Evolutionary conservation across 805 yeast genomes (phyloP).

Genomic region (Pichia rugopelliculosa): DNA sequence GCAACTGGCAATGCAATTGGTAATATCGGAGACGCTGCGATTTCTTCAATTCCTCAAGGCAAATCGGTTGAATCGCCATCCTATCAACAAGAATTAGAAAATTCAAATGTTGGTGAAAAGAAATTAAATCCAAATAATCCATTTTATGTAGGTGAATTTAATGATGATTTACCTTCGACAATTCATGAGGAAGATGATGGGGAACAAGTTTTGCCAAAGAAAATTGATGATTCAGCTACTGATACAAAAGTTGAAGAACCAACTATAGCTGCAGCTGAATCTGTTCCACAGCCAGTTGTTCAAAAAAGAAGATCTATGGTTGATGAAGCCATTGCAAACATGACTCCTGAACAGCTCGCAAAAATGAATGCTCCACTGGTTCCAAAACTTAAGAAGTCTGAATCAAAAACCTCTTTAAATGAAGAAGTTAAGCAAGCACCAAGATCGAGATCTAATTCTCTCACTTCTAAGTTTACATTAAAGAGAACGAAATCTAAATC

Average conservation of each 20-base stretch:
- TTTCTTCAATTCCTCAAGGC: slow-evolving; percentile 6
- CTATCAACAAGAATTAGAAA: neutral
- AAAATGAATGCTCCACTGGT: slow-evolving; percentile 26
- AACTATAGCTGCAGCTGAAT: neutral
- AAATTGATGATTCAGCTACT: neutral
- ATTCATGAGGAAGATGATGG: slow-evolving; percentile 17
- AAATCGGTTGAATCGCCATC: slow-evolving; percentile 13
- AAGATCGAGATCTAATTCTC: slow-evolving; percentile 20
- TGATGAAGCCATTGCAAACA: slow-evolving; percentile 24
- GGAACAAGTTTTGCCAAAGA: neutral
- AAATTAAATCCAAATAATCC: slow-evolving; percentile 15
- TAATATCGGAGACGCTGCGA: slow-evolving; percentile 26
- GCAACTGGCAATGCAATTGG: slow-evolving; percentile 20
- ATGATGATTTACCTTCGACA: slow-evolving; percentile 9
- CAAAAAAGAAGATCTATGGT: slow-evolving; percentile 26
- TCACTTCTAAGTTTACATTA: slow-evolving; percentile 6
- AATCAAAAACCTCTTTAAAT: slow-evolving; percentile 31
- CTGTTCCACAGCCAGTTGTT: slow-evolving; percentile 5
- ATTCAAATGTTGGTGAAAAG: slow-evolving; percentile 1
- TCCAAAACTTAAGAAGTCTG: slow-evolving; percentile 20
- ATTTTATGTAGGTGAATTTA: slow-evolving; percentile 10
- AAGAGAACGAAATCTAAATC: slow-evolving; percentile 12
- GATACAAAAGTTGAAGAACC: neutral
- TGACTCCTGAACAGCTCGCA: slow-evolving; percentile 22
- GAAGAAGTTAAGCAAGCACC: slow-evolving; percentile 30